Conservation (phyloP, 176 grass and related monocot genomes). For the Metroxylon sagu region DNA sequence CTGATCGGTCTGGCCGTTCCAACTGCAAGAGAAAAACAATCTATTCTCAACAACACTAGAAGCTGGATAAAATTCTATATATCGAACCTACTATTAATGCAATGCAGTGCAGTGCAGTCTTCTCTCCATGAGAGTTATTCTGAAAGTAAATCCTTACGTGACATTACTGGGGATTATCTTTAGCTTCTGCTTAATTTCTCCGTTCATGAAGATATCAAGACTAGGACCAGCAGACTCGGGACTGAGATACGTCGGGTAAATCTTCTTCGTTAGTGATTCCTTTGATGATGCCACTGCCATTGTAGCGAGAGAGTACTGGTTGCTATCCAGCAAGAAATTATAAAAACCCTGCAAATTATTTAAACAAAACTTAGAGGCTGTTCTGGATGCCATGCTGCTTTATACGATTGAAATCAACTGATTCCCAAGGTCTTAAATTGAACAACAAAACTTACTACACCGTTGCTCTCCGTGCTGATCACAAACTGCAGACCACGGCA, state of each 20-base stretch:
- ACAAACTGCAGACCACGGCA: slow-evolving; percentile 44
- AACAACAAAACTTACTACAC: slow-evolving; percentile 26
- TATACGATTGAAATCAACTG: too few species aligned
- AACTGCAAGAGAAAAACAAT: slow-evolving; percentile 27
- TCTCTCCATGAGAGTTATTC: background rate
- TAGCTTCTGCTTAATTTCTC: slow-evolving; percentile 61
- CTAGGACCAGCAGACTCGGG: slow-evolving; percentile 25
- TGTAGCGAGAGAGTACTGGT: background rate
- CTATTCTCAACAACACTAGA: too few species aligned
- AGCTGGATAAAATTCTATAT: too few species aligned
- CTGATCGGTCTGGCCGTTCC: slow-evolving; percentile 39
- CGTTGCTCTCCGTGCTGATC: slow-evolving; percentile 27
- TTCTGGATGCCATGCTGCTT: too few species aligned
- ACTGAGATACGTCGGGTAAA: slow-evolving; percentile 38
- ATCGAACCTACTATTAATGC: too few species aligned
- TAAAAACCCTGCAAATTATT: slow-evolving; percentile 55
- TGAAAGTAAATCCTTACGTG: slow-evolving; percentile 11
- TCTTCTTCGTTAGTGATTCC: slow-evolving; percentile 17
- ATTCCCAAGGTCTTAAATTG: background rate
- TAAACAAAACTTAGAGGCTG: background rate
- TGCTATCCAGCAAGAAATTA: slow-evolving; percentile 61
- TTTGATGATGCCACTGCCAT: background rate
- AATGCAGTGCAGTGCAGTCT: background rate
- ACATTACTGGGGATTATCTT: slow-evolving; percentile 44
- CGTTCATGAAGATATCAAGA: slow-evolving; percentile 49